phyloP scores from a whole-genome alignment of 306 rosid species.

The Acacia melanoxylon region DNA sequence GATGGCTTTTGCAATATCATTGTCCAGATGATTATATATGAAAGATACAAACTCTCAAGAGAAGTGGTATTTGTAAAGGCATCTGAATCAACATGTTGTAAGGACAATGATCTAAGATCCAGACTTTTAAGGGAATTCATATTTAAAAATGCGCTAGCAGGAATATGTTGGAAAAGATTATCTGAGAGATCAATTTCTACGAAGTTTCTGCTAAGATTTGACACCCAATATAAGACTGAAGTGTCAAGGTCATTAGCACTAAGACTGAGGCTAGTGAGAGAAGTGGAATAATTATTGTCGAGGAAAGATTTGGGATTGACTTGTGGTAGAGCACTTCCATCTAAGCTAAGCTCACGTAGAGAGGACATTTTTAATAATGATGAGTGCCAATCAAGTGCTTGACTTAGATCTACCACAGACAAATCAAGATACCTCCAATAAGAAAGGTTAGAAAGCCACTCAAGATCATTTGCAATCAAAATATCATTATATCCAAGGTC shows the following conservation, averaged over 20 bases:
- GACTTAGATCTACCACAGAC: too few species aligned
- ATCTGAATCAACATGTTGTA: neutral
- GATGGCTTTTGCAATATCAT: neutral
- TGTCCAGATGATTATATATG: accelerated
- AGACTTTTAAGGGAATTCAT: neutral
- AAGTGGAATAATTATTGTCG: neutral
- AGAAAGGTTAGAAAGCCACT: too few species aligned
- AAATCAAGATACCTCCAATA: too few species aligned
- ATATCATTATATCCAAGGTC: too few species aligned
- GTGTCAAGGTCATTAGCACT: neutral
- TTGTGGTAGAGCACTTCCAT: neutral
- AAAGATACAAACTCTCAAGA: neutral
- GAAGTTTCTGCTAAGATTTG: neutral
- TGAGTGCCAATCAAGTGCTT: too few species aligned
- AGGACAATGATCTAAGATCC: neutral
- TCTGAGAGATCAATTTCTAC: neutral
- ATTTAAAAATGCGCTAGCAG: neutral
- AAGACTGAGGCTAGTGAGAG: neutral
- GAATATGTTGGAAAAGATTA: neutral
- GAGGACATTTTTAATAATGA: neutral
- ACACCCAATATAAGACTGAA: neutral
- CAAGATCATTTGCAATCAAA: too few species aligned
- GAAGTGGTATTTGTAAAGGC: neutral
- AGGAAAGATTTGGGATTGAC: neutral
- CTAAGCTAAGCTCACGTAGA: neutral